phyloP scores from a whole-genome alignment of 2,329 filamentous ascomycete genomes.

The Colletotrichum somersetense region DNA sequence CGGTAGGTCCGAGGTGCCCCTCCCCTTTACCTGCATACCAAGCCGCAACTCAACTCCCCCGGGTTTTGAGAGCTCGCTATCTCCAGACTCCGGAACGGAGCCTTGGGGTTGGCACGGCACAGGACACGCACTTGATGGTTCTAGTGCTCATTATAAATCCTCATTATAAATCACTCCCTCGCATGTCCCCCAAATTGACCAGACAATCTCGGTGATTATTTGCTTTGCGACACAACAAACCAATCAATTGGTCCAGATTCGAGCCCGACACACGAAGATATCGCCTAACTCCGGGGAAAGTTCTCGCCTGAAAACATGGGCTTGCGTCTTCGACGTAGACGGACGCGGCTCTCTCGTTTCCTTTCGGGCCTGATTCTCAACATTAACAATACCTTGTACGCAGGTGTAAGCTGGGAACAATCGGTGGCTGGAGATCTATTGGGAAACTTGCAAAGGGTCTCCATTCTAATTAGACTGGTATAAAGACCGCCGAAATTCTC shows the following conservation, averaged over 20 bases:
- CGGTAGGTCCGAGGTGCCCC: neutral
- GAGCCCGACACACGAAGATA: neutral
- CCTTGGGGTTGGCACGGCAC: neutral
- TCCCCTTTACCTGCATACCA: neutral
- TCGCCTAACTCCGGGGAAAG: slow-evolving; percentile 14
- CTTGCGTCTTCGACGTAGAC: too few relatives aligned
- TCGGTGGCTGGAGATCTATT: neutral
- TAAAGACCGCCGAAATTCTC: neutral
- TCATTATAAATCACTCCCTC: neutral
- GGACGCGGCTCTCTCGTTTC: too few relatives aligned
- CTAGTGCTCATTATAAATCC: neutral
- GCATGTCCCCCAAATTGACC: neutral
- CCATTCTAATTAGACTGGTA: neutral
- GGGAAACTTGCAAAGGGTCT: too few relatives aligned
- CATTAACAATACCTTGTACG: neutral
- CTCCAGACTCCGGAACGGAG: slow-evolving; percentile 12
- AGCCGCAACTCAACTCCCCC: neutral
- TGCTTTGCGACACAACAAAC: neutral
- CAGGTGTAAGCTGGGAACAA: neutral
- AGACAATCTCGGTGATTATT: neutral
- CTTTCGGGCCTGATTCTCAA: too few relatives aligned
- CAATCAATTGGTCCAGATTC: neutral
- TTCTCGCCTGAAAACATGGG: neutral
- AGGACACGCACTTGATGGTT: too few relatives aligned
- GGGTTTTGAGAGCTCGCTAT: neutral